phyloP scores from a whole-genome alignment of 768 basidiomycete genomes.

The Flagelloscypha sp. region DNA sequence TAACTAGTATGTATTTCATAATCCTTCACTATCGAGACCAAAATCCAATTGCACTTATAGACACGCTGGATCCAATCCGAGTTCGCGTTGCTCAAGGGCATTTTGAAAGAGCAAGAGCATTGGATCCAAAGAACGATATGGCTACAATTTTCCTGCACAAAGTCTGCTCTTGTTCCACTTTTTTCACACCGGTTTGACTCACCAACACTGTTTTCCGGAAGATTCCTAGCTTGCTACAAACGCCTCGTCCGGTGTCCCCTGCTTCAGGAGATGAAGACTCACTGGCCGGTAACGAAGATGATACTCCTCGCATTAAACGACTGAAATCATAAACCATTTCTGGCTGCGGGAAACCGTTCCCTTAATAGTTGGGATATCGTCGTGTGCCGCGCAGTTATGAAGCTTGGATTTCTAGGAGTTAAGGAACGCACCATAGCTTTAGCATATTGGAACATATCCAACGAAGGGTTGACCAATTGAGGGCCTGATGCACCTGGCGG shows the following conservation, averaged over 20 bases:
- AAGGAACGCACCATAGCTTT: too few species aligned
- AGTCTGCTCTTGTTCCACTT: too few species aligned
- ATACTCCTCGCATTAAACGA: too few species aligned
- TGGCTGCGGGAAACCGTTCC: too few species aligned
- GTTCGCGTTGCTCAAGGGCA: slow-evolving; percentile 54
- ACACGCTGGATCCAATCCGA: slow-evolving; percentile 23
- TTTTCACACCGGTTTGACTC: not conserved
- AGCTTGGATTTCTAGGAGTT: too few species aligned
- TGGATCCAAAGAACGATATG: slow-evolving; percentile 53
- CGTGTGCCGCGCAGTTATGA: too few species aligned
- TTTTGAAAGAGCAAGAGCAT: slow-evolving; percentile 50
- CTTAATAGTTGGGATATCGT: too few species aligned
- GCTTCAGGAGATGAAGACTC: not conserved
- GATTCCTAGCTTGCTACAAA: slow-evolving; percentile 6
- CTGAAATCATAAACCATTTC: too few species aligned
- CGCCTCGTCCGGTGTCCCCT: not conserved
- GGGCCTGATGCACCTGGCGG: too few species aligned
- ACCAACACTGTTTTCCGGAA: slow-evolving; percentile 5
- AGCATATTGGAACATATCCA: too few species aligned
- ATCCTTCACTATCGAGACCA: not conserved
- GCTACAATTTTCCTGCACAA: slow-evolving; percentile 46
- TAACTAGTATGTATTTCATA: too few species aligned
- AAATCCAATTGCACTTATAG: slow-evolving; percentile 5
- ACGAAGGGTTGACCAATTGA: too few species aligned
- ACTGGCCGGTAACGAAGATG: not conserved